Evolutionary conservation across 495 filamentous ascomycete genomes (phyloP), one percentile per base, ranked within the genome.

Genomic region (Penicillium lagena): DNA sequence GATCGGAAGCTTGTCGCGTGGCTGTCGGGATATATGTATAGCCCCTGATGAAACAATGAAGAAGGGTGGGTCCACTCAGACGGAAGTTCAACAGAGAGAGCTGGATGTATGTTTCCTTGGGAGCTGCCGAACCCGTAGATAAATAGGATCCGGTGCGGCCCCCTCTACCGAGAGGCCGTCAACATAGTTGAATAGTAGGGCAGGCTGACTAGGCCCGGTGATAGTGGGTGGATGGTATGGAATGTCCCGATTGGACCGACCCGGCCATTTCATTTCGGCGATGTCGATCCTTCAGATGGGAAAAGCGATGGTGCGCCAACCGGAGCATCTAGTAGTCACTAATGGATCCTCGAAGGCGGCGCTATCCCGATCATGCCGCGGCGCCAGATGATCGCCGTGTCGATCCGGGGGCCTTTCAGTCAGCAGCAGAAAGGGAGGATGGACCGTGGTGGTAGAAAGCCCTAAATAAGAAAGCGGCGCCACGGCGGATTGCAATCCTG

Each of bases 131-230:
- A 33, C 11, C 49, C 46, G 45, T 50, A 42, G 45, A 53, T 40
- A 43, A 49, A 45, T 22, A 22, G 22, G 22, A 22, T 0, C 22
- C 4, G 22, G 22, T 22, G 22, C 22, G 22, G 22, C 2, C 22
- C 22, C 22, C 22, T 2, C 22, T 2, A 3, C 22, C 22, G 22
- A 6, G 22, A 22, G 6, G 22, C 22, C 22, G 22, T 22, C 22
- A 6, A 22, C 22, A 22, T 22, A 6, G 22, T 22, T 22, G 22
- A 22, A 6, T 22, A 29, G 51, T 42, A 48, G 49, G 49, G 58
- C 50, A 58, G 46, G 42, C 41, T 61, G 58, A 61, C 52, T 29
- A 28, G 49, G 34, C 42, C 58, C 43, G 35, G 58, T 61, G 58
- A 61, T 58, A 34, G 22, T 45, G 12, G 29, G 38, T 46, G 22